Evolutionary conservation across 768 basidiomycete species (phyloP).

Genomic region (Tylopilus plumbeoviolaceoides): DNA sequence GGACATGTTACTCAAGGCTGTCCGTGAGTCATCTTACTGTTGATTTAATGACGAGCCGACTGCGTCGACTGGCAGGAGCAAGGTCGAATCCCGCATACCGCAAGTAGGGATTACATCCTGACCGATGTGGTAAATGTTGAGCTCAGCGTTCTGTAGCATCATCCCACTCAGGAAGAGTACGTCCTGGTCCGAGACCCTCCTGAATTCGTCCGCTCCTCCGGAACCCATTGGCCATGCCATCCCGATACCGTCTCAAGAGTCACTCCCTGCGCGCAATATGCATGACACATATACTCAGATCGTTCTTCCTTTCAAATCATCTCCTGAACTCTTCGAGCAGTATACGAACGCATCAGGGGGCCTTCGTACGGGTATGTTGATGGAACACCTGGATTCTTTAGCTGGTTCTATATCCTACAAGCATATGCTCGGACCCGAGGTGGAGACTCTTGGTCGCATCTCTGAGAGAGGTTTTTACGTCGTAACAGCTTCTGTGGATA

Average conservation of each 20-base stretch:
- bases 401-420: constrained; percentile 83
- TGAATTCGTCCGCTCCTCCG: constrained; percentile 33
- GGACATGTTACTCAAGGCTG: constrained; percentile 50
- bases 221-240: constrained; percentile 12
- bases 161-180: constrained; percentile 51
- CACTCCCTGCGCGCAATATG: constrained; percentile 52
- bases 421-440: constrained; percentile 67
- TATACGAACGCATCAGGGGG: constrained; percentile 71
- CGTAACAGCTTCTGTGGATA: constrained; percentile 80
- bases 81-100: constrained; percentile 51
- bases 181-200: constrained; percentile 57
- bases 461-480: constrained; percentile 71
- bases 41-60: neutral
- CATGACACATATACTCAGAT: constrained; percentile 69
- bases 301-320: constrained; percentile 58
- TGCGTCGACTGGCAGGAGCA: constrained; percentile 33
- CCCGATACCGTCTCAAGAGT: constrained; percentile 14
- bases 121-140: neutral
- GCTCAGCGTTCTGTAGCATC: constrained; percentile 35
- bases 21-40: constrained; percentile 44
- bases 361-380: constrained; percentile 66
- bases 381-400: constrained; percentile 82
- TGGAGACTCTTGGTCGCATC: constrained; percentile 51
- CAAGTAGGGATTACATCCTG: constrained; percentile 34
- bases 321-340: constrained; percentile 55